phyloP scores from a whole-genome alignment of 1,139 yeast genomes.

The Meyerozyma sp. region DNA sequence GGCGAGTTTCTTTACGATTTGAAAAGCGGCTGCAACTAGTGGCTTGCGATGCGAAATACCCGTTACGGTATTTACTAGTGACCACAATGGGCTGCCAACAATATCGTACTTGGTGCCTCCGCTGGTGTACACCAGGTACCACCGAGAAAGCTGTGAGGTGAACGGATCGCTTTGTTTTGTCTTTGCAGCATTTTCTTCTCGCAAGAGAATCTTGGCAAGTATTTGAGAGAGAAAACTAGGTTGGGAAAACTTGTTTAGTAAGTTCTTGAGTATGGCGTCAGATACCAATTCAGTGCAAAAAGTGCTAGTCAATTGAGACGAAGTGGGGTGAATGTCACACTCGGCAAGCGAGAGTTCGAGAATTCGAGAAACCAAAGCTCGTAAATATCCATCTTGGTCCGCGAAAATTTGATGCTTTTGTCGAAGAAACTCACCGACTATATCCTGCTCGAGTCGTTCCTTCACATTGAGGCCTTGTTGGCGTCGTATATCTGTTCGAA shows the following conservation, averaged over 20 bases:
- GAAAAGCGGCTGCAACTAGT: slow-evolving; percentile 14
- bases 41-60: slow-evolving; percentile 27
- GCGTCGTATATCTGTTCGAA: slow-evolving; percentile 7
- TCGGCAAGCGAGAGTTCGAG: slow-evolving; percentile 16
- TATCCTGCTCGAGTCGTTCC: slow-evolving; percentile 2
- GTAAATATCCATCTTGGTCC: slow-evolving; percentile 15
- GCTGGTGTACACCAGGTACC: neutral
- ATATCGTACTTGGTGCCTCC: slow-evolving; percentile 3
- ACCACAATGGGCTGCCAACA: slow-evolving; percentile 17
- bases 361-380: slow-evolving; percentile 20
- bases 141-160: neutral
- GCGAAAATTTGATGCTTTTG: neutral
- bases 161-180: neutral
- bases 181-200: neutral
- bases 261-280: slow-evolving; percentile 30
- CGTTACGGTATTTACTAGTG: slow-evolving; percentile 23
- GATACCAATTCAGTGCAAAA: slow-evolving; percentile 25
- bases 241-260: slow-evolving; percentile 23
- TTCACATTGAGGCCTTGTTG: neutral
- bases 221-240: slow-evolving; percentile 24
- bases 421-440: slow-evolving; percentile 6
- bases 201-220: slow-evolving; percentile 3
- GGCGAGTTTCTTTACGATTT: slow-evolving; percentile 7
- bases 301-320: slow-evolving; percentile 26
- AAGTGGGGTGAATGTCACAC: slow-evolving; percentile 10